Base-by-base conservation (phyloP, 1,284 basidiomycete genomes). In the Apiotrichum sp. region DNA sequence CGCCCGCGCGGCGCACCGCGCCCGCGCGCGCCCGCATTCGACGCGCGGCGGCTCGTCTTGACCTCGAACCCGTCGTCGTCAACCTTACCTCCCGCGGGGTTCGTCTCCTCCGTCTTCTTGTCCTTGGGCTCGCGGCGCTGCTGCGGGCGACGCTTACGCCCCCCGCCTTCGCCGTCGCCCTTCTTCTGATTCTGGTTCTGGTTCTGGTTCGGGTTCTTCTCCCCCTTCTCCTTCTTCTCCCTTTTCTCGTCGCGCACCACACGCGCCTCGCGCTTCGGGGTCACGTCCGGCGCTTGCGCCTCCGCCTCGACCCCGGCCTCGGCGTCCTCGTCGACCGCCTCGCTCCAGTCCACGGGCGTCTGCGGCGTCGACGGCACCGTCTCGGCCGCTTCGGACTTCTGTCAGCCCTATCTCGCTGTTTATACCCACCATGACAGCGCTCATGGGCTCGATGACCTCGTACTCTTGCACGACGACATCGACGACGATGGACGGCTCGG, bases 1-100 rank as follows among this genome's bases (percentile, higher is more conserved):
- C 47, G 49, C 6, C 60, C 54, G 14, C 57, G 47, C 5, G 16
- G 6, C 7, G 32, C 35, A 8, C 58, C 55, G 22, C 60, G 47
- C 10, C 61, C 61, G 22, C 57, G 60, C 40, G 36, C 36, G 7
- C 52, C 45, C 14, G 48, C 42, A 6, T 33, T 47, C 44, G 54
- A 55, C n/a, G 52, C 36, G 38, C 58, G 54, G 40, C 58, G 55
- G 55, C 60, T 53, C 9, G 60, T 62, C 45, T 68, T 68, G 46
- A 65, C 55, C 56, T 69, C 68, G 61, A 74, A 72, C 31, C 72
- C 72, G 60, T 74, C 71, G 36, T 64, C 67, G 53, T 71, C 72
- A 1, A 68, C 58, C 14, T 8, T 14, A 8, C 10, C 10, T 16
- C 6, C 46, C n/a, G 47, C 42, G 3, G 39, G 52, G 49, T 22